Evolutionary conservation across 2,329 filamentous ascomycete genomes (phyloP), one percentile per base, ranked within the genome.

Genomic region (Macrophomina phaseolina): DNA sequence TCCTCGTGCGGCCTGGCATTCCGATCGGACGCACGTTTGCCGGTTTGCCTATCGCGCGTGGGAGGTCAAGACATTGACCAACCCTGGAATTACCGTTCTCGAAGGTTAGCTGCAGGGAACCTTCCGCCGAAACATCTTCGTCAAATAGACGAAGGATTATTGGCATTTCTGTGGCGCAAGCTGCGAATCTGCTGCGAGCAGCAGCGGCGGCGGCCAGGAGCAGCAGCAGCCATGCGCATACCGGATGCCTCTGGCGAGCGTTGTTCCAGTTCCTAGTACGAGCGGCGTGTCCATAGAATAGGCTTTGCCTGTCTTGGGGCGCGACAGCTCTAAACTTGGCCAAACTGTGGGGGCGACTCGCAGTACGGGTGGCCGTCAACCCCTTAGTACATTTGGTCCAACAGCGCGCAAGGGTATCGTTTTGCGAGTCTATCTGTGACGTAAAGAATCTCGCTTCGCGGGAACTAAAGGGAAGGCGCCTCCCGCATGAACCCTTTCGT

Each of bases 11-110:
- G 58, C n/a, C 14, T 49, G 18, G 14, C 30, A 38, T 28, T 16
- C 42, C 45, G 58, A 49, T 62, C 45, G 58, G 58, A 62, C 7
- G n/a, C n/a, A 14, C 18, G 58, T 32, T 30, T 49, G 30, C 12
- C n/a, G 58, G 18, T 4, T 38, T 38, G 16, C 45, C 32, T 36
- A 28, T 49, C 32, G 5, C 38, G 30, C 32, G 12, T 16, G 12
- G 36, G 30, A 23, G 14, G 28, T 36, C 32, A 28, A 16, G 23
- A 8, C 34, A 32, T 18, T 14, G 23, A 34, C 30, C n/a, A 9
- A 14, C 58, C 32, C 42, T n/a, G 30, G 30, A 36, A 62, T 40
- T 9, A 14, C 6, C 38, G 28, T 9, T 49, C 5, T 18, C 18
- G 42, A 38, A 62, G 45, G n/a, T 38, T 62, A 28, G 30, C n/a